Conservation (phyloP, 1,284 basidiomycete genomes). For the Leccinum proliferum region DNA sequence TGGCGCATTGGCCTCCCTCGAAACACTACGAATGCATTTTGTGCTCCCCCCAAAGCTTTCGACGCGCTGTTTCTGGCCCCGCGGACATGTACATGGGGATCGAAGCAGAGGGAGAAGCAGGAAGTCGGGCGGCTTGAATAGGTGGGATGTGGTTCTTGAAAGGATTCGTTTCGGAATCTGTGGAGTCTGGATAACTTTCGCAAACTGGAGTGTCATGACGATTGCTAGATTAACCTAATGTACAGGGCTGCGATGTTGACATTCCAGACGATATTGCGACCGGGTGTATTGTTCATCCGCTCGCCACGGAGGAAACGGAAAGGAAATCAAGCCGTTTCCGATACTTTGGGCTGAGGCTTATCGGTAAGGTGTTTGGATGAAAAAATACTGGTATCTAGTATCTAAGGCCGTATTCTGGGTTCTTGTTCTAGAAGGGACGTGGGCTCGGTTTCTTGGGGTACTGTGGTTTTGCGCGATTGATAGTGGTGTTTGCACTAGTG, state of each 20-base stretch:
- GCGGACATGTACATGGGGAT: constrained; percentile 5
- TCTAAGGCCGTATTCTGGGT: not conserved
- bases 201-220: not conserved
- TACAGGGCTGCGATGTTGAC: not conserved
- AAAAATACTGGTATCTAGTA: not conserved
- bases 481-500: not conserved
- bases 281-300: not conserved
- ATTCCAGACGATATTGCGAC: constrained; percentile 1
- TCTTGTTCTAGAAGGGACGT: not conserved
- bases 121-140: not conserved
- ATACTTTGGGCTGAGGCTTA: constrained; percentile 8
- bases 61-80: constrained; percentile 1
- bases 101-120: not conserved
- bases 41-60: not conserved
- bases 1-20: not conserved
- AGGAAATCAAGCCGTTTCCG: not conserved
- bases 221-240: not conserved
- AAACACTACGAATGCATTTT: not conserved
- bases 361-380: not conserved
- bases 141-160: not conserved
- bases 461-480: not conserved
- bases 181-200: not conserved
- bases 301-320: constrained; percentile 6
- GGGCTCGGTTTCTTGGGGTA: not conserved
- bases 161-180: not conserved